Base-by-base conservation (phyloP, 805 yeast species). In the Myxozyma geophila region DNA sequence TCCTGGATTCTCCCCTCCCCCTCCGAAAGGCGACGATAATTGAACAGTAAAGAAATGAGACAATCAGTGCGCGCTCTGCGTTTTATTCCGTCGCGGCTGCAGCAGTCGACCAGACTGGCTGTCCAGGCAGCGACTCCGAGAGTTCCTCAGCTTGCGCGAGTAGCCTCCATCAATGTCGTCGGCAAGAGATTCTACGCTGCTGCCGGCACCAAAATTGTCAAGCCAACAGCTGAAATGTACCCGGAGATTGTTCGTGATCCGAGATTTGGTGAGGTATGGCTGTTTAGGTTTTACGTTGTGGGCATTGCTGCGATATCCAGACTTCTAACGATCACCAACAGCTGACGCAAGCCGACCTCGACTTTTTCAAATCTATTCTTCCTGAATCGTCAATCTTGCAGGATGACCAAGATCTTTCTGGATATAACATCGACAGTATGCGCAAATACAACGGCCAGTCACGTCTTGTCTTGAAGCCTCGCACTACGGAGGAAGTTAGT, bases 361-460 rank as follows among this genome's bases (percentile, higher is more conserved):
- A 75, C 0, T 81, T 75, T 69, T 95, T 93, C 80, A 78, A 79
- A 64, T 72, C 83, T 0, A 78, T 92, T 10, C 77, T 95, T 62
- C 77, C 85, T 6, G 77, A 79, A 8, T 78, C 81, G 15, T 79
- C 80, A 47, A 75, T 82, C 68, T 48, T 87, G 57, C 83, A 85
- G 15, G 87, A 85, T 65, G 74, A 76, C 12, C 88, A 86, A 48
- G 95, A 89, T 70, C 79, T 92, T 48, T 80, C 82, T 21, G 83
- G 83, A 64, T 90, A 79, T 81, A 93, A 92, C 73, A 93, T 89
- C 75, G 98, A 92, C 76, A 89, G 96, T 91, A 92, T 91, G 96
- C 83, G 90, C 73, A 92, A 92, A 77, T 92, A 92, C 77, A 82
- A 84, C 65, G 98, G 98, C n/a, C 90, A 89, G 73, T 87, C 97